Base-by-base conservation (phyloP, 148 eudicot genomes). In the Linanthus parryae region DNA sequence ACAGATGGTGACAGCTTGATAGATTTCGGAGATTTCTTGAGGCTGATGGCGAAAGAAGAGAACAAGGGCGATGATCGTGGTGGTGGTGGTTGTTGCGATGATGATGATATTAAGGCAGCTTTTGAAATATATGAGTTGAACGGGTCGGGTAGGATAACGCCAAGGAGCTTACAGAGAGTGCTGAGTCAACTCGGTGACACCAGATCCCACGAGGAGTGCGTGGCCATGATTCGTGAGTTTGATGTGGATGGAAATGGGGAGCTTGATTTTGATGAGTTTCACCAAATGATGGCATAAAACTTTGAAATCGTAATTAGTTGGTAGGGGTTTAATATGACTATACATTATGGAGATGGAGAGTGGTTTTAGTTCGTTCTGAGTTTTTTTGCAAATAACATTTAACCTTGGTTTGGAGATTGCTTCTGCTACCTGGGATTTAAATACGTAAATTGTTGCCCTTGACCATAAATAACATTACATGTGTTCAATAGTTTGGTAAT, bases 241-340 rank as follows among this genome's bases (percentile, higher is more conserved):
- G 95, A 86, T 37, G 40, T 55, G 5, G 77, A 86, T 62, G 95
- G 91, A 10, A 79, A 80, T 63, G 95, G 95, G 8, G 80, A 63
- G 29, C 78, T 86, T 57, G 80, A 73, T 62, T 86, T 75, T 46
- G 44, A 73, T 60, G 91, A 83, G 59, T 86, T 86, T 52, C 62
- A 75, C 15, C 80, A 73, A 9, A 86, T 86, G 95, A 85, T 73
- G 79, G 63, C 71, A 51, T 75, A 13, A 58, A 12, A 6, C 5
- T 25, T 33, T 4, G 0, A 14, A 52, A 44, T n/a, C n/a, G n/a
- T n/a, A n/a, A n/a, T n/a, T n/a, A n/a, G n/a, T n/a, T n/a, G n/a
- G n/a, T n/a, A n/a, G n/a, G n/a, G n/a, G n/a, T n/a, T n/a, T n/a
- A n/a, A n/a, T n/a, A n/a, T n/a, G n/a, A n/a, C n/a, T n/a, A n/a